Conservation (phyloP, 495 filamentous ascomycete genomes). For the Podospora appendiculata region DNA sequence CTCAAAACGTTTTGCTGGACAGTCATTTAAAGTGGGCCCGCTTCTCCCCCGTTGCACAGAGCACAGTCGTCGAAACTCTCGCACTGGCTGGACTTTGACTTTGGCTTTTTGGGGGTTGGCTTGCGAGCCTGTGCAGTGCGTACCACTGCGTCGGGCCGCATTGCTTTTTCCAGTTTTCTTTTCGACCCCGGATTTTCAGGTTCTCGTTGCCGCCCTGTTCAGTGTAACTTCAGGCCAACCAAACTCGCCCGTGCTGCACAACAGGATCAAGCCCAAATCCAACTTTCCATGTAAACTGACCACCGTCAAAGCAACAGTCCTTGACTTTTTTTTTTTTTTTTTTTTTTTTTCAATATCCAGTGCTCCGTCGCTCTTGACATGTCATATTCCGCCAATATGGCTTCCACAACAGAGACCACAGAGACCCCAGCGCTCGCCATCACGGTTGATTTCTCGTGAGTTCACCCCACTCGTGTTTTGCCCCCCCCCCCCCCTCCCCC, state of each 20-base stretch:
- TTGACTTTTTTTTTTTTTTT: too few species aligned
- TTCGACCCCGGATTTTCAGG: too few species aligned
- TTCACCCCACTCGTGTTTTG: neutral
- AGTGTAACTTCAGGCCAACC: too few species aligned
- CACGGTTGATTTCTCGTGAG: constrained; percentile 29
- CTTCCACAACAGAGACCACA: neutral
- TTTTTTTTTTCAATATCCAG: too few species aligned
- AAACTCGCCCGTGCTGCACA: too few species aligned
- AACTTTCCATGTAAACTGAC: too few species aligned
- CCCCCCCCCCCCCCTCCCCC: neutral
- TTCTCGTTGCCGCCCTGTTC: too few species aligned
- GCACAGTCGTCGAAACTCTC: too few species aligned
- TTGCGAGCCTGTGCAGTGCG: neutral
- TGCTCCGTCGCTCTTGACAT: neutral
- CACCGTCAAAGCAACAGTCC: too few species aligned
- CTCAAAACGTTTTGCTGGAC: neutral
- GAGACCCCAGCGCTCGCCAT: constrained; percentile 20
- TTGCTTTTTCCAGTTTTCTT: neutral
- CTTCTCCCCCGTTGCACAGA: neutral
- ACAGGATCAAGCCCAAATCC: too few species aligned
- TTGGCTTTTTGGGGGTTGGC: too few species aligned
- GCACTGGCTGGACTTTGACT: too few species aligned
- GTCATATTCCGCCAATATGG: constrained; percentile 4
- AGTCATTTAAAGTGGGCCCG: neutral
- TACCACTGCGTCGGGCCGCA: neutral